Percentiles rank a stretch among this genome's conserved stretches.
Evolutionary conservation across 2,329 filamentous ascomycete species (phyloP).

Genomic region (Xylariaceae sp.): DNA sequence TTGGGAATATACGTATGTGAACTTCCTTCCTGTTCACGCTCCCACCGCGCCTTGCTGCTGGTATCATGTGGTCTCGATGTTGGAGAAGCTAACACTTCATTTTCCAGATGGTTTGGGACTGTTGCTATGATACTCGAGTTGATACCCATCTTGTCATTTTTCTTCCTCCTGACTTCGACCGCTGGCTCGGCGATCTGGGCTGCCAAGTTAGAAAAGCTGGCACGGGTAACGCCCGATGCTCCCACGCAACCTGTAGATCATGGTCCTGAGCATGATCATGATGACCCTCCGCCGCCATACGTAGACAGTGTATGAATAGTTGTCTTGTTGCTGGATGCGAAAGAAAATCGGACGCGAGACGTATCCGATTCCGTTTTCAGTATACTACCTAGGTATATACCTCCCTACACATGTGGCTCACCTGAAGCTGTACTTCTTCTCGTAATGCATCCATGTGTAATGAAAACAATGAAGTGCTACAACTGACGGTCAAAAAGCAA

Average conservation of each 20-base stretch:
- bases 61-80: no score
- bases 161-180: slow-evolving; percentile 86
- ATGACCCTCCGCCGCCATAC: slow-evolving; percentile 35
- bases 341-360: neutral
- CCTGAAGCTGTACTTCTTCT: no score
- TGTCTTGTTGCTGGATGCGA: neutral
- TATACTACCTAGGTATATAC: no score
- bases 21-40: no score
- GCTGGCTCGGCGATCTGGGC: slow-evolving; percentile 85
- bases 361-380: no score
- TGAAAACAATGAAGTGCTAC: no score
- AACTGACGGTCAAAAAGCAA: no score
- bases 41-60: no score
- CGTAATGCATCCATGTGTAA: no score
- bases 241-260: slow-evolving; percentile 15
- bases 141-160: slow-evolving; percentile 86
- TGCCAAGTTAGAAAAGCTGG: slow-evolving; percentile 66
- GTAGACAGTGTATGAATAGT: slow-evolving; percentile 31
- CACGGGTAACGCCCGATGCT: slow-evolving; percentile 20
- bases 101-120: slow-evolving; percentile 71
- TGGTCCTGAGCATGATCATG: slow-evolving; percentile 27
- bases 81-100: no score
- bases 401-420: no score
- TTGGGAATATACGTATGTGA: slow-evolving; percentile 67
- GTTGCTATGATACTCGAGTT: slow-evolving; percentile 80